Conservation (phyloP, 768 basidiomycete genomes). For the Leccinum broughii region DNA sequence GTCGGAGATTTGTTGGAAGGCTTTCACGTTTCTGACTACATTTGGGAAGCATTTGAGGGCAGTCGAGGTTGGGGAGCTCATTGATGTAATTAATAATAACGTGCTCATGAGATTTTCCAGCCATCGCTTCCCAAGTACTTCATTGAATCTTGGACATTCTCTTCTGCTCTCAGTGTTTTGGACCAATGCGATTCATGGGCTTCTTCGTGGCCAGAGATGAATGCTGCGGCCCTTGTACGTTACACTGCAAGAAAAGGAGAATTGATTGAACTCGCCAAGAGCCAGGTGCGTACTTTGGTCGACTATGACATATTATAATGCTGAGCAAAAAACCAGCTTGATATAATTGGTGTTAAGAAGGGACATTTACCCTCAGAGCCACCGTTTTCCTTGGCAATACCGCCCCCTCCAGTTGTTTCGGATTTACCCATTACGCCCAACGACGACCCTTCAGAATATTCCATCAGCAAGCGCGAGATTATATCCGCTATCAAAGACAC, state of each 20-base stretch:
- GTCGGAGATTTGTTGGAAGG: slow-evolving; percentile 70
- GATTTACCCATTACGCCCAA: slow-evolving; percentile 22
- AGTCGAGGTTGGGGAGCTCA: slow-evolving; percentile 55
- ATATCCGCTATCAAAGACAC: slow-evolving; percentile 53
- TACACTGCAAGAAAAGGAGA: slow-evolving; percentile 86
- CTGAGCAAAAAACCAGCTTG: slow-evolving; percentile 55
- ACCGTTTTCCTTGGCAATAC: slow-evolving; percentile 67
- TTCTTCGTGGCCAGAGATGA: slow-evolving; percentile 41
- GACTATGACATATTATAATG: background rate
- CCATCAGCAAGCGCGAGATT: slow-evolving; percentile 64
- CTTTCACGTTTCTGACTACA: slow-evolving; percentile 69
- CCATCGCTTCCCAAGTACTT: slow-evolving; percentile 64
- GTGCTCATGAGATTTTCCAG: slow-evolving; percentile 36
- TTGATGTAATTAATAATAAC: slow-evolving; percentile 3
- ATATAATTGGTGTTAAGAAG: slow-evolving; percentile 73
- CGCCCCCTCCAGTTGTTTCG: slow-evolving; percentile 11
- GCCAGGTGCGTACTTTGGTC: slow-evolving; percentile 58
- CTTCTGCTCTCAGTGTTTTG: slow-evolving; percentile 80
- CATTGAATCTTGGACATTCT: slow-evolving; percentile 92
- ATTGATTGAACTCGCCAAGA: slow-evolving; percentile 81
- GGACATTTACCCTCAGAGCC: slow-evolving; percentile 70
- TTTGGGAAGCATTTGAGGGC: slow-evolving; percentile 78
- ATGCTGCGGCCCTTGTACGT: slow-evolving; percentile 45
- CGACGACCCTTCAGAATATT: slow-evolving; percentile 22
- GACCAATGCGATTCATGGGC: slow-evolving; percentile 80